phyloP scores from a whole-genome alignment of 352 stramenopile genomes.

The Phytophthora nicotianae region DNA sequence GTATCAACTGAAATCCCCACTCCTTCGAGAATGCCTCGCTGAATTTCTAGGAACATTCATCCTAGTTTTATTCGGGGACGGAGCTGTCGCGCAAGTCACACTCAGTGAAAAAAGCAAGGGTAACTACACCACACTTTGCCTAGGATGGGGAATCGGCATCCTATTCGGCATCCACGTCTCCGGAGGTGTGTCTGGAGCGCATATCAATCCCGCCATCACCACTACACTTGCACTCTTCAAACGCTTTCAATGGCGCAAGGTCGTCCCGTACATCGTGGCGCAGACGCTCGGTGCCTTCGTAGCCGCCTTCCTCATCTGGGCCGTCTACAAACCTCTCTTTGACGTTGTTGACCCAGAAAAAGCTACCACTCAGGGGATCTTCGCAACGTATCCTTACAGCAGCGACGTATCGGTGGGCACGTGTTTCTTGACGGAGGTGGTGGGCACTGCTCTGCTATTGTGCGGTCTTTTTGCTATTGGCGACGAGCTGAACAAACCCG shows the following conservation, averaged over 20 bases:
- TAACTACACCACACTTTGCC: constrained; percentile 69
- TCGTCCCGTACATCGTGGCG: constrained; percentile 50
- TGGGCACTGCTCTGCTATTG: constrained; percentile 66
- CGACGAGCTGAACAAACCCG: constrained; percentile 60
- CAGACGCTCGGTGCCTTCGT: constrained; percentile 61
- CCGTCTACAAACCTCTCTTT: constrained; percentile 60
- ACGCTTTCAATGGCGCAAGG: constrained; percentile 50
- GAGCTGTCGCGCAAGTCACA: constrained; percentile 63
- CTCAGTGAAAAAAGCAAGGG: constrained; percentile 55
- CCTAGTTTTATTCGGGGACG: constrained; percentile 69
- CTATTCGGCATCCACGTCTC: constrained; percentile 70
- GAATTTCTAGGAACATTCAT: constrained; percentile 70
- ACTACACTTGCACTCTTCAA: constrained; percentile 52
- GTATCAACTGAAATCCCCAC: constrained; percentile 42
- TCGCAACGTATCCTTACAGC: constrained; percentile 57
- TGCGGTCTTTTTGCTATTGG: constrained; percentile 62
- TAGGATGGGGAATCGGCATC: constrained; percentile 73
- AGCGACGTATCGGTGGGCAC: constrained; percentile 42
- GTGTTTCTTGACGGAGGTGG: constrained; percentile 60
- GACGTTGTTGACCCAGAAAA: constrained; percentile 45
- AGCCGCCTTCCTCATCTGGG: constrained; percentile 50
- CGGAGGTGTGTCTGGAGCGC: constrained; percentile 56
- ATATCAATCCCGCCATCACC: constrained; percentile 74
- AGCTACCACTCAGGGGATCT: constrained; percentile 42
- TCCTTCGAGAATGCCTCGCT: constrained; percentile 55